Percentiles rank a stretch among this genome's conserved stretches.
Evolutionary conservation across 139 green algal species (phyloP).

Genomic region (Chlamydomonas sphaeroides): DNA sequence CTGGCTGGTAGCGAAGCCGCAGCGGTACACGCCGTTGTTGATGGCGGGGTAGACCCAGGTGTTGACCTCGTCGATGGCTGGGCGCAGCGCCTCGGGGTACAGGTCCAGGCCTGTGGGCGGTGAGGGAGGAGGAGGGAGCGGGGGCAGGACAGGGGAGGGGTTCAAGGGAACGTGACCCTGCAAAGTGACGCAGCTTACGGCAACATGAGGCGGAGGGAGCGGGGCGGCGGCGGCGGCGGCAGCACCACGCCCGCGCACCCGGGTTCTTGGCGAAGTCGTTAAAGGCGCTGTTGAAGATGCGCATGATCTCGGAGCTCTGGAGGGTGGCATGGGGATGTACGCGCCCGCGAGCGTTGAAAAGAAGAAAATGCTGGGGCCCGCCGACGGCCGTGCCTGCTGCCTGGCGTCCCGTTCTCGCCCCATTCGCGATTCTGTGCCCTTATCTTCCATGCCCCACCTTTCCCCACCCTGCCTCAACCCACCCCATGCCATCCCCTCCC

Average conservation of each 20-base stretch:
- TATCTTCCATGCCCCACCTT: too few species aligned
- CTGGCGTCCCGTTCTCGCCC: too few species aligned
- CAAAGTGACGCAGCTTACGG: too few species aligned
- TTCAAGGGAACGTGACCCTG: too few species aligned
- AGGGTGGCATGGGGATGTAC: too few species aligned
- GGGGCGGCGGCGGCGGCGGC: slow-evolving; percentile 2
- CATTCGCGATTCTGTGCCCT: too few species aligned
- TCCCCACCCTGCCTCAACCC: too few species aligned
- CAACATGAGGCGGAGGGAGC: too few species aligned
- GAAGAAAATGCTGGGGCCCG: too few species aligned
- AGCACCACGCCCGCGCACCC: neutral
- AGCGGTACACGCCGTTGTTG: slow-evolving; percentile 98
- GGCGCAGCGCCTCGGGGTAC: slow-evolving; percentile 78
- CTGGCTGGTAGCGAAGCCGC: slow-evolving; percentile 92
- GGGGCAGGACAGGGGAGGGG: neutral
- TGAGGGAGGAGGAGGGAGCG: slow-evolving; percentile 4
- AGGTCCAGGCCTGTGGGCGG: slow-evolving; percentile 68
- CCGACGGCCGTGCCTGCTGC: too few species aligned
- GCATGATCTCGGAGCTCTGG: slow-evolving; percentile 85
- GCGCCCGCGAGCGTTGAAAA: too few species aligned
- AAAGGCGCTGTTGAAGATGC: slow-evolving; percentile 93
- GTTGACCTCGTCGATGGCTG: slow-evolving; percentile 86
- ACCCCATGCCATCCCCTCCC: too few species aligned
- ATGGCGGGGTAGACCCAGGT: slow-evolving; percentile 88
- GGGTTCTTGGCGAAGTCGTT: slow-evolving; percentile 81